These are phyloP conservation scores for Lactarius sanguifluus DNA, from an alignment of 768 basidiomycete genomes.

Conservation along the genomic window DNA sequence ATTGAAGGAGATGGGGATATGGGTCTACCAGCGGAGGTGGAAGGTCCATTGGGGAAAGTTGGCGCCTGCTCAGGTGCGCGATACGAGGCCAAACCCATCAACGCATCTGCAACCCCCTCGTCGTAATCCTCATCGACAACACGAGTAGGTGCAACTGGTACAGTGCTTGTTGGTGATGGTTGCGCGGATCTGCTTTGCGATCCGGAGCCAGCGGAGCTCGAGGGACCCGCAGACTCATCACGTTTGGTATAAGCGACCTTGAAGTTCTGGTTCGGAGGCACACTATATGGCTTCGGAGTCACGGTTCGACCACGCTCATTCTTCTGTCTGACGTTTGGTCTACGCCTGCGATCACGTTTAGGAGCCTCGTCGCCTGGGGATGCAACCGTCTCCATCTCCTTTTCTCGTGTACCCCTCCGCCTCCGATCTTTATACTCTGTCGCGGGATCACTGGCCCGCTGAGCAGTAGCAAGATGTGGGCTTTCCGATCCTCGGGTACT, in stretches of 20 bases:
- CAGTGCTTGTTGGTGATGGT: slow-evolving; percentile 66
- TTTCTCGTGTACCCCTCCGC: slow-evolving; percentile 33
- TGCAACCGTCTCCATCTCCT: slow-evolving; percentile 26
- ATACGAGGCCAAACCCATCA: slow-evolving; percentile 59
- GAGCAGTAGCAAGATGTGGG: slow-evolving; percentile 38
- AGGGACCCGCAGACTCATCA: slow-evolving; percentile 56
- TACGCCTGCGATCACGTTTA: slow-evolving; percentile 60
- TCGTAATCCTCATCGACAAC: slow-evolving; percentile 92
- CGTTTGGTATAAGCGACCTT: slow-evolving; percentile 36
- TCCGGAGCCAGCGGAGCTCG: slow-evolving; percentile 60
- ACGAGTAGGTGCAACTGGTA: slow-evolving; percentile 60
- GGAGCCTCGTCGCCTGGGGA: slow-evolving; percentile 38
- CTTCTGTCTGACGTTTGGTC: slow-evolving; percentile 42
- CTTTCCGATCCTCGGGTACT: slow-evolving; percentile 58
- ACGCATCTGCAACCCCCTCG: slow-evolving; percentile 82
- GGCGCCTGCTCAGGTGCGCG: slow-evolving; percentile 31
- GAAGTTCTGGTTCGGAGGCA: slow-evolving; percentile 28
- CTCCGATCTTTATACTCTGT: slow-evolving; percentile 49
- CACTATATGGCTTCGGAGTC: slow-evolving; percentile 43
- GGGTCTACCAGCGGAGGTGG: slow-evolving; percentile 17
- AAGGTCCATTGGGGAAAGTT: slow-evolving; percentile 27
- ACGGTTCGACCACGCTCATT: slow-evolving; percentile 49
- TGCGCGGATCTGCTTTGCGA: slow-evolving; percentile 60
- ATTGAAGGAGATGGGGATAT: slow-evolving; percentile 44
- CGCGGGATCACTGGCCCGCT: slow-evolving; percentile 39